Base-by-base conservation (phyloP, 2,329 filamentous ascomycete species). In the Neonectria ditissima region DNA sequence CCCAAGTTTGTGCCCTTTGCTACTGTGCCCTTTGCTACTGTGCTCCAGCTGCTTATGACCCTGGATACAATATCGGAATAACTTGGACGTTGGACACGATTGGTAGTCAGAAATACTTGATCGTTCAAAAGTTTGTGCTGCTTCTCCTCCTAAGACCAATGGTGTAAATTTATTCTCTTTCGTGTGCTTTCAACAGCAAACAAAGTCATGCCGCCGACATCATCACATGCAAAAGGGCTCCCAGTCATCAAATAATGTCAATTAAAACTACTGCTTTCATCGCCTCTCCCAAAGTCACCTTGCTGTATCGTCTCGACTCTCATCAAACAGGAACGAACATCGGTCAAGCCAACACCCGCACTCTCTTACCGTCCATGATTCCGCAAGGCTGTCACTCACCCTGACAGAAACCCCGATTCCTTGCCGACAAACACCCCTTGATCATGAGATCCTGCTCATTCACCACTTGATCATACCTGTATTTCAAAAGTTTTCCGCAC, bases 401-500 rank as follows among this genome's bases (percentile, higher is more conserved):
- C n/a, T 20, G 18, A 32, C 11, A 34, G 28, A 20, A 18, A 5
- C 10, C 11, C 14, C 7, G 10, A 11, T 30, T 26, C 45, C 8
- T 7, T 30, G 20, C 14, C 18, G 45, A 30, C 20, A 28, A 13
- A 8, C 7, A 9, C 45, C 22, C 56, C 5, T 41, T 16, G 22
- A 32, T 22, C 26, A n/a, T 18, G 26, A 16, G 8, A 14, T 39
- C 5, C 16, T 18, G 18, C 18, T 20, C 28, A 41, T n/a, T 44
- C 39, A 47, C 18, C 24, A 18, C 44, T 50, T 34, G 14, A n/a
- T 48, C n/a, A 30, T 24, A 14, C 28, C 47, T 30, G 62, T 30
- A 73, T 47, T 30, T 62, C 56, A 18, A 69, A 95, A 59, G 80
- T 80, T 82, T 91, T 94, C 74, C 84, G 89, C 22, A 92, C 94